Conservation (phyloP, 805 yeast genomes). For the Cyberlindnera mississippiensis region DNA sequence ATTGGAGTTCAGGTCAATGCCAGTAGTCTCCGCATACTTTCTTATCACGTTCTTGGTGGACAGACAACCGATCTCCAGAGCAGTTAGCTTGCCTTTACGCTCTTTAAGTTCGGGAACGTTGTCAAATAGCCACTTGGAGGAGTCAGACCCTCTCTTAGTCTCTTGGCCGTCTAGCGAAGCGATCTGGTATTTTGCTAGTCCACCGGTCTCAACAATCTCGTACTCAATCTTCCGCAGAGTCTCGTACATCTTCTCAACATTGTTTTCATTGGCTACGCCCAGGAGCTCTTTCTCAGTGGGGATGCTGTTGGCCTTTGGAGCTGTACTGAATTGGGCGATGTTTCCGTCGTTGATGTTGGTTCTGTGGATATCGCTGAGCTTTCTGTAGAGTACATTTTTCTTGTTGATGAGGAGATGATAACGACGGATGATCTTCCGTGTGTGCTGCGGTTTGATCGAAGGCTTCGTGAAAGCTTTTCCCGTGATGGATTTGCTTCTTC, state of each 20-base stretch:
- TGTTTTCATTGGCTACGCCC: slow-evolving; percentile 12
- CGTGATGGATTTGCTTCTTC: slow-evolving; percentile 25
- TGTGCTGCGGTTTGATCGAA: slow-evolving; percentile 61
- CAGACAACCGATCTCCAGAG: slow-evolving; percentile 84
- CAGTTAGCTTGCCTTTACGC: slow-evolving; percentile 27
- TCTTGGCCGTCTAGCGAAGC: slow-evolving; percentile 89
- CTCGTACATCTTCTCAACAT: slow-evolving; percentile 21
- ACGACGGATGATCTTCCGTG: slow-evolving; percentile 72
- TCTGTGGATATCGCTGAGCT: slow-evolving; percentile 26
- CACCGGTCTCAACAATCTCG: slow-evolving; percentile 67
- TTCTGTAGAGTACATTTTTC: slow-evolving; percentile 37
- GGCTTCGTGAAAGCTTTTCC: slow-evolving; percentile 35
- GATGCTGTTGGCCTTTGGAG: slow-evolving; percentile 3
- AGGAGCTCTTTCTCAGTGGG: slow-evolving; percentile 21
- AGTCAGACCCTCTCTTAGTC: slow-evolving; percentile 80
- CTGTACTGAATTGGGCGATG: slow-evolving; percentile 15
- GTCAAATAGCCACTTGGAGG: slow-evolving; percentile 73
- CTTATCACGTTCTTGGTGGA: slow-evolving; percentile 66
- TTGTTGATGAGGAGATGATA: slow-evolving; percentile 70
- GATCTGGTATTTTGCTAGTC: slow-evolving; percentile 70
- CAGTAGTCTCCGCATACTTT: slow-evolving; percentile 30
- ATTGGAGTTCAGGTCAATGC: slow-evolving; percentile 82
- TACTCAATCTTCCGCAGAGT: slow-evolving; percentile 53
- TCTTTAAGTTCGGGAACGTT: slow-evolving; percentile 49
- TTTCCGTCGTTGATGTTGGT: slow-evolving; percentile 24